Evolutionary conservation across 345 rosid species (phyloP), one percentile per base, ranked within the genome.

Genomic region (Turritis glabra): DNA sequence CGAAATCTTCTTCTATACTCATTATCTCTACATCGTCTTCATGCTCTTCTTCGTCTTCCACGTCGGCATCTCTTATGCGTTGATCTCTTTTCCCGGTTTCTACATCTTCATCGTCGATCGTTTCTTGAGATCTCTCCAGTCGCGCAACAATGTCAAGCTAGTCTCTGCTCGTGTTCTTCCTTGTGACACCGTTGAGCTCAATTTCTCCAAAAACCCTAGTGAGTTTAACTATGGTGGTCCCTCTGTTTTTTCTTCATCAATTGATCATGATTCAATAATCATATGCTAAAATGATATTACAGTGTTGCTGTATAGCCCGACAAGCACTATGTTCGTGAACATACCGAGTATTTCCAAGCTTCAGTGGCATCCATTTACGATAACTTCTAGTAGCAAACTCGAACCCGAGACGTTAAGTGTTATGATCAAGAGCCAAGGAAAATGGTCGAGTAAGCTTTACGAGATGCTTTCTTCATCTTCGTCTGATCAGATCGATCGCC

Each of bases 321-420:
- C 90, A 0, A 94, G 97, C 79, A 77, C 79, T 27, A 0, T 90
- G 82, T 90, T 88, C 69, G 19, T 94, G 25, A 94, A 87, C 65
- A 86, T 94, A 51, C 97, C 95, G 3, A 69, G 82, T 63, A 81
- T 93, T 67, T 93, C 97, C 5, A 89, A 75, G 82, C 74, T 88
- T 67, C 96, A 93, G 22, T 93, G 98, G 98, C 98, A 93, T 82
- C 98, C 98, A 1, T 93, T 87, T 75, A 88, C 96, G 8, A 78
- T 94, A 46, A 79, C 75, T 56, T 94, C 97, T 4, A 90, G 80
- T 41, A 85, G 95, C 73, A 87, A 81, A 61, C 77, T 89, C 67
- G 97, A 93, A 43, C 74, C 84, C 30, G 94, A 89, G 41, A 81
- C 44, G 57, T 48, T 93, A 2, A 89, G 96, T 75, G 80, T 93